Evolutionary conservation across 2,329 filamentous ascomycete genomes (phyloP).

Genomic region (Cordyceps cateniannulata): DNA sequence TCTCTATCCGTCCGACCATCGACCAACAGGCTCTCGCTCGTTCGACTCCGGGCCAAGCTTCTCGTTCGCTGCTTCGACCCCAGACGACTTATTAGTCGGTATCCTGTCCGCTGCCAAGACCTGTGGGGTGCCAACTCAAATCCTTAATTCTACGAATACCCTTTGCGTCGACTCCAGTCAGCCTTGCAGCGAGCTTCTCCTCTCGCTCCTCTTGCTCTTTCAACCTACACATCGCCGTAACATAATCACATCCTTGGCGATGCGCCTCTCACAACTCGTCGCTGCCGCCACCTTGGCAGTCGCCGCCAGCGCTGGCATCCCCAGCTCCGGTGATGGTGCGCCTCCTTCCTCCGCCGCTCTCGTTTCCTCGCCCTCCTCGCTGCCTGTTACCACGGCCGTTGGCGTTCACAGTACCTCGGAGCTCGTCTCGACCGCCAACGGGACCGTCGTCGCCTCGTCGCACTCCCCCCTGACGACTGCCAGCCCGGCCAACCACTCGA

Average conservation of each 20-base stretch:
- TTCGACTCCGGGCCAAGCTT: not conserved
- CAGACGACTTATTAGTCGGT: not conserved
- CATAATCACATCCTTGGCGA: constrained; percentile 2
- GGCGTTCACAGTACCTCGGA: not conserved
- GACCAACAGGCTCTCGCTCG: not conserved
- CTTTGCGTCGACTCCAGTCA: not conserved
- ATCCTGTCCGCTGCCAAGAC: constrained; percentile 4
- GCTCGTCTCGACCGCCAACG: not conserved
- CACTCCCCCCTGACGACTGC: not conserved
- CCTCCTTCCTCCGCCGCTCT: not conserved
- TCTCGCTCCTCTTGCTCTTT: not conserved
- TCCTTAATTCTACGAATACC: not conserved
- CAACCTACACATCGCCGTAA: not conserved
- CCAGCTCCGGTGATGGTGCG: not conserved
- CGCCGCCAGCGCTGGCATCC: constrained; percentile 10
- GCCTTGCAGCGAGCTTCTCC: not conserved
- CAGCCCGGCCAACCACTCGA: not conserved
- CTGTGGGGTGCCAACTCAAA: not conserved
- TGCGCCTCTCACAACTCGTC: constrained; percentile 17
- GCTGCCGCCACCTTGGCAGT: constrained; percentile 14
- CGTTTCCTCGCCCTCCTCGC: not conserved
- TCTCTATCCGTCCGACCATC: not conserved
- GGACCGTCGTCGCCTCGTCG: constrained; percentile 12
- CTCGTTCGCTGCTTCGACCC: not conserved
- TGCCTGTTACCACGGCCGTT: not conserved